Evolutionary conservation across 2,329 filamentous ascomycete species (phyloP).

Genomic region (Colletotrichum sp.): DNA sequence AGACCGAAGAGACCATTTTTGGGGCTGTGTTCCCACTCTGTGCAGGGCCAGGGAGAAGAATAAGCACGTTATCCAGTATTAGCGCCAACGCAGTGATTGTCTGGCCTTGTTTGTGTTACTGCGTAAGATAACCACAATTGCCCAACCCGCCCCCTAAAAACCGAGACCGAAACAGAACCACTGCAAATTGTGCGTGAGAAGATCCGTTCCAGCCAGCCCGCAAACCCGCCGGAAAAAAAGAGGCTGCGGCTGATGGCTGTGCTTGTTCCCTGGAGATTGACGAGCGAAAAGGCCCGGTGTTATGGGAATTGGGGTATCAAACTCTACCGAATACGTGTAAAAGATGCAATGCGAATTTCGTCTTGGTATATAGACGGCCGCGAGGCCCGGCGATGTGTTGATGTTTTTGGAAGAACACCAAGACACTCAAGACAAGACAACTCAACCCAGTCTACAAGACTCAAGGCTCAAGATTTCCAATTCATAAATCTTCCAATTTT

Average conservation of each 20-base stretch:
- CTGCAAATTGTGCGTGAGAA: not conserved
- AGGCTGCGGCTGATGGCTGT: not conserved
- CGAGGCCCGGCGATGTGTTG: not conserved
- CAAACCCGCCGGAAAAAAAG: not conserved
- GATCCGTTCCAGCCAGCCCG: not conserved
- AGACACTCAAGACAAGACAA: not conserved
- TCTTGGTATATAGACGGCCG: not conserved
- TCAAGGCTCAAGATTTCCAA: not conserved
- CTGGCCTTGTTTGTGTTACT: not conserved
- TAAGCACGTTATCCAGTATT: not conserved
- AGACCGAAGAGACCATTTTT: not conserved
- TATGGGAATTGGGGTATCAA: not conserved
- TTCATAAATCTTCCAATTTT: not conserved
- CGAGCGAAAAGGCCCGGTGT: not conserved
- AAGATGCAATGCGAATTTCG: not conserved
- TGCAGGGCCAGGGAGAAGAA: not conserved
- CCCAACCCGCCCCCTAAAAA: not conserved
- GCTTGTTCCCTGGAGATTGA: not conserved
- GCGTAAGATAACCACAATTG: not conserved
- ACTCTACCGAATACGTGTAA: not conserved
- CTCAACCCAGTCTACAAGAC: not conserved
- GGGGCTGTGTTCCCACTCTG: not conserved
- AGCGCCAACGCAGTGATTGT: not conserved
- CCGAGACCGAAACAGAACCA: conserved; percentile 2
- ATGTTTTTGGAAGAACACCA: not conserved